These are phyloP conservation scores for Talaromyces liani DNA, from an alignment of 495 filamentous ascomycete genomes.

Conservation along the genomic window DNA sequence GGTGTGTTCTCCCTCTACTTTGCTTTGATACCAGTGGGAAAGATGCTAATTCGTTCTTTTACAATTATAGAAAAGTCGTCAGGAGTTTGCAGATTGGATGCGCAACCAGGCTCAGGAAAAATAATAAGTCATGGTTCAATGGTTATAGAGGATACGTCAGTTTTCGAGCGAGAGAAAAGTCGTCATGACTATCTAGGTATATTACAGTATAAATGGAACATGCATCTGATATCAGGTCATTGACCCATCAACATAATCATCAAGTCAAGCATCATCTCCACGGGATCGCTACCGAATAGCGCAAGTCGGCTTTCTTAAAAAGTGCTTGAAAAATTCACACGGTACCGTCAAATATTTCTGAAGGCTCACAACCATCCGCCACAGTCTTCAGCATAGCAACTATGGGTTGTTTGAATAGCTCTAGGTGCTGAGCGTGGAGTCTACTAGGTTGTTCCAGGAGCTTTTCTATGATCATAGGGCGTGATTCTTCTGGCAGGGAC, in stretches of 20 bases:
- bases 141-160: not conserved
- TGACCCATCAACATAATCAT: not conserved
- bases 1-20: conserved; percentile 42
- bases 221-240: not conserved
- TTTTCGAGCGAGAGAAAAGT: not conserved
- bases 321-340: not conserved
- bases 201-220: not conserved
- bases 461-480: not conserved
- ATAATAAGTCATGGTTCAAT: not conserved
- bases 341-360: not conserved
- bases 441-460: too few relatives aligned
- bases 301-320: not conserved
- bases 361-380: not conserved
- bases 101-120: conserved; percentile 29
- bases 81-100: conserved; percentile 71
- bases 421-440: not conserved
- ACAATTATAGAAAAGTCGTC: conserved; percentile 59
- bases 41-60: conserved; percentile 8
- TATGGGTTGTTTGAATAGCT: not conserved
- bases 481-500: not conserved
- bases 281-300: not conserved
- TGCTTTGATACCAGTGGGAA: conserved; percentile 25
- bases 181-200: not conserved
- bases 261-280: not conserved
- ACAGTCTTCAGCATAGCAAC: not conserved